Conservation (phyloP, 1,284 basidiomycete genomes). For the Heterobasidion occidentale region DNA sequence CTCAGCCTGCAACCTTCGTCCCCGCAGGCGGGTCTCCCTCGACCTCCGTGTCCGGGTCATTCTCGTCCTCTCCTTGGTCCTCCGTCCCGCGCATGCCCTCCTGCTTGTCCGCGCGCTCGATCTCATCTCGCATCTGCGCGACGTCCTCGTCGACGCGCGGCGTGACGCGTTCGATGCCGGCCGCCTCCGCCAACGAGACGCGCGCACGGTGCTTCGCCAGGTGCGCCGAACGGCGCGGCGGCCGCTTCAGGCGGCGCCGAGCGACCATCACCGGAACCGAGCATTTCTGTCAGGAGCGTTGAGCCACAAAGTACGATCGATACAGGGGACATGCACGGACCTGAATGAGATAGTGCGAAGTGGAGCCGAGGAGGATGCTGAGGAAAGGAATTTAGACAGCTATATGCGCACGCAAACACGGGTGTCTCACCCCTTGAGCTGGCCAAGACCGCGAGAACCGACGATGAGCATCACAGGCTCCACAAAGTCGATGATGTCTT, state of each 20-base stretch:
- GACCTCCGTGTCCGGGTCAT: background rate
- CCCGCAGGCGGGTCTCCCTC: background rate
- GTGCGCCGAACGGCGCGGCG: slow-evolving; percentile 55
- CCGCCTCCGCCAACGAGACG: slow-evolving; percentile 80
- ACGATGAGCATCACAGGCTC: slow-evolving; percentile 94
- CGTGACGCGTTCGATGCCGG: slow-evolving; percentile 72
- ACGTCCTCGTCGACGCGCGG: slow-evolving; percentile 68
- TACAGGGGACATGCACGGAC: slow-evolving; percentile 23
- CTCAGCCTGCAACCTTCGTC: background rate
- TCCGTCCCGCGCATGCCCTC: slow-evolving; percentile 18
- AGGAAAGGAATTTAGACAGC: background rate
- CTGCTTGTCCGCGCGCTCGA: slow-evolving; percentile 54
- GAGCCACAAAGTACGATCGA: background rate
- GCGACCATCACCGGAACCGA: slow-evolving; percentile 90
- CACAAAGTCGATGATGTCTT: slow-evolving; percentile 85
- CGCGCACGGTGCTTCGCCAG: slow-evolving; percentile 59
- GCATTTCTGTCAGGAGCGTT: slow-evolving; percentile 49
- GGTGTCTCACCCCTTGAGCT: slow-evolving; percentile 79
- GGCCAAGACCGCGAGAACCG: slow-evolving; percentile 85
- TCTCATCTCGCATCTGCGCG: slow-evolving; percentile 61
- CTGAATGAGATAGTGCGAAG: slow-evolving; percentile 94
- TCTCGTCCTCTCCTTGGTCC: background rate
- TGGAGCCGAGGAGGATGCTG: slow-evolving; percentile 93
- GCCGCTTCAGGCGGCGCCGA: slow-evolving; percentile 73
- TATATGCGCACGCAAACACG: background rate